Evolutionary conservation across 2,329 filamentous ascomycete genomes (phyloP).

Genomic region (Mycogone perniciosa): DNA sequence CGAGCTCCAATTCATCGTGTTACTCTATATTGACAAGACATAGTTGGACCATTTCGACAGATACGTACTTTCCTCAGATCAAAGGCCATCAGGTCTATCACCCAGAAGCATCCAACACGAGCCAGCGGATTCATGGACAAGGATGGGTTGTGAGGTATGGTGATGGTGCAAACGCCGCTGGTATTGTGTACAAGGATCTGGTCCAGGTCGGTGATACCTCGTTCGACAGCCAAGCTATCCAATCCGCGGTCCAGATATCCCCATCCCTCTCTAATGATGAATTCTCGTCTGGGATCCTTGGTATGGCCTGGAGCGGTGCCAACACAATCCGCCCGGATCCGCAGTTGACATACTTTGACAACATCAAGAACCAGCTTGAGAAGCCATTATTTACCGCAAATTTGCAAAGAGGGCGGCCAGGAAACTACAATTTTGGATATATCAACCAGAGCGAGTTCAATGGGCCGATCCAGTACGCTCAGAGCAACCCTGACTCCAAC

Average conservation of each 20-base stretch:
- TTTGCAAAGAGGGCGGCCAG: slow-evolving; percentile 24
- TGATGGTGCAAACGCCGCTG: slow-evolving; percentile 56
- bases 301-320: slow-evolving; percentile 25
- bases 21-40: slow-evolving; percentile 19
- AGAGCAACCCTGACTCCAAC: slow-evolving; percentile 44
- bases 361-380: slow-evolving; percentile 23
- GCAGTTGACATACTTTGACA: slow-evolving; percentile 32
- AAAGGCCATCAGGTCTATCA: slow-evolving; percentile 52
- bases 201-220: slow-evolving; percentile 55
- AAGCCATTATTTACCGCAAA: slow-evolving; percentile 34
- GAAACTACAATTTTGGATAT: slow-evolving; percentile 38
- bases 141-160: slow-evolving; percentile 59
- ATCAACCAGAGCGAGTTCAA: slow-evolving; percentile 52
- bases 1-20: not conserved
- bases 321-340: slow-evolving; percentile 29
- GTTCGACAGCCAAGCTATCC: slow-evolving; percentile 56
- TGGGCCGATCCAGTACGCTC: slow-evolving; percentile 49
- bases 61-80: slow-evolving; percentile 42
- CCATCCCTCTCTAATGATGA: slow-evolving; percentile 28
- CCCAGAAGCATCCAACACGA: slow-evolving; percentile 37
- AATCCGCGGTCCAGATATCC: slow-evolving; percentile 56
- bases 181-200: slow-evolving; percentile 59
- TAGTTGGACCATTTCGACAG: slow-evolving; percentile 64
- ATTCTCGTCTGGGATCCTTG: slow-evolving; percentile 32
- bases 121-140: slow-evolving; percentile 33